Evolutionary conservation across 768 basidiomycete species (phyloP), one percentile per base, ranked within the genome.

Genomic region (Kwoniella sp.): DNA sequence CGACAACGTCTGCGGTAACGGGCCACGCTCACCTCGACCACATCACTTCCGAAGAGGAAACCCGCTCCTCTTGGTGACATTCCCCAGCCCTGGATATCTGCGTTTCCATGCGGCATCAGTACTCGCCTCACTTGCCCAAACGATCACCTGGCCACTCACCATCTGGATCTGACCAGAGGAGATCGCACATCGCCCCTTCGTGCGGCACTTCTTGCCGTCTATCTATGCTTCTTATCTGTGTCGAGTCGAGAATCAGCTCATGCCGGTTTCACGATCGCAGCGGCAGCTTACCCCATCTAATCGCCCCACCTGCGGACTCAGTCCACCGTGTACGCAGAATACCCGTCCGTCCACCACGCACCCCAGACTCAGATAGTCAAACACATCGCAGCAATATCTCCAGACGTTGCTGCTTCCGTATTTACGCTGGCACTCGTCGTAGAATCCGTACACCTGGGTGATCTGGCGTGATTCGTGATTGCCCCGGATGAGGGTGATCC

Each of bases 151-250:
- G 20, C 15, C 29, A 70, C 80, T 60, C 50, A 91, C 91, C 92
- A 73, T 98, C 93, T 38, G 93, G 93, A 78, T 98, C 93, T 53
- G 92, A 95, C 93, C 93, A 98, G n/a, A 98, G 79, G 2, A 98
- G 78, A 76, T 98, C 93, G 69, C 93, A 98, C 93, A 98, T 96
- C 7, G 91, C 85, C 11, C 93, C 93, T 70, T 98, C 93, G 73
- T 98, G 93, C 23, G 93, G 93, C 20, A 98, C 93, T 71, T 98
- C 93, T 74, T 93, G 90, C 73, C 92, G 91, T 28, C 93, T 78
- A 78, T 96, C 92, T 64, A 98, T 93, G 31, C 84, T 80, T 44
- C 93, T 86, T 63, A 98, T 96, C 91, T 80, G 61, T 12, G 34
- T 5, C 3, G n/a, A 48, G 4, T 26, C 34, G 9, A 8, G 15